Percentiles rank a stretch among this genome's conserved stretches.
phyloP scores from a whole-genome alignment of 192 early-diverging fungal genomes.

The Coemansia sp. region DNA sequence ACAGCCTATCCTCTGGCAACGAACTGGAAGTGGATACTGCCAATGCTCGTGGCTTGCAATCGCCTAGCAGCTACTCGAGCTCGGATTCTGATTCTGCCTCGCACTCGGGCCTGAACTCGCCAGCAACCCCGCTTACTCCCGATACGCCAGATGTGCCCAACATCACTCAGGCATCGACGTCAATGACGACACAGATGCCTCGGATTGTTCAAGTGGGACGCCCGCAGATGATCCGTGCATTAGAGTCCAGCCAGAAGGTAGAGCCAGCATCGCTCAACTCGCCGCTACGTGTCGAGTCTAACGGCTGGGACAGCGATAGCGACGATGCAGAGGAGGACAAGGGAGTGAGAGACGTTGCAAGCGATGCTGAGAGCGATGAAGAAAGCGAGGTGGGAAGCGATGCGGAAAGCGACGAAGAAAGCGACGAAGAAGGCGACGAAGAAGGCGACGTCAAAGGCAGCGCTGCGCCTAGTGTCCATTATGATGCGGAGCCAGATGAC shows the following conservation, averaged over 20 bases:
- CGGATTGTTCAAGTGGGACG: conserved; percentile 39
- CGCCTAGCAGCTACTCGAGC: neutral
- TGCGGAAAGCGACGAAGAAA: conserved; percentile 10
- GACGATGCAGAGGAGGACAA: too few species aligned
- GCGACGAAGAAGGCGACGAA: neutral
- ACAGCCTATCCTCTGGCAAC: conserved; percentile 1
- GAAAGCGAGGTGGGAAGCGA: neutral
- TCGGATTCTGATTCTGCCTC: neutral
- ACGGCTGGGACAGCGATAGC: conserved; percentile 46
- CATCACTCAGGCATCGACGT: conserved; percentile 15
- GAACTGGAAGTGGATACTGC: conserved; percentile 14
- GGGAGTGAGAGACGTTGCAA: too few species aligned
- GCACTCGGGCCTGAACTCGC: neutral
- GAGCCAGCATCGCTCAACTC: conserved; percentile 19
- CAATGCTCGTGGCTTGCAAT: neutral
- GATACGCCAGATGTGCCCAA: conserved; percentile 20
- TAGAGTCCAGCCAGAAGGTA: conserved; percentile 4
- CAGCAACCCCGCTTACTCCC: conserved; percentile 22
- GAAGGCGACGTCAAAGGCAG: neutral
- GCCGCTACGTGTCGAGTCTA: conserved; percentile 19
- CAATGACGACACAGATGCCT: conserved; percentile 28
- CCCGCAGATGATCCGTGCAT: conserved; percentile 16
- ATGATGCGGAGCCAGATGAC: neutral
- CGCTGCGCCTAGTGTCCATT: neutral
- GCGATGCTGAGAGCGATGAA: neutral